phyloP scores from a whole-genome alignment of 345 rosid genomes.

The Capsella bursapastoris region DNA sequence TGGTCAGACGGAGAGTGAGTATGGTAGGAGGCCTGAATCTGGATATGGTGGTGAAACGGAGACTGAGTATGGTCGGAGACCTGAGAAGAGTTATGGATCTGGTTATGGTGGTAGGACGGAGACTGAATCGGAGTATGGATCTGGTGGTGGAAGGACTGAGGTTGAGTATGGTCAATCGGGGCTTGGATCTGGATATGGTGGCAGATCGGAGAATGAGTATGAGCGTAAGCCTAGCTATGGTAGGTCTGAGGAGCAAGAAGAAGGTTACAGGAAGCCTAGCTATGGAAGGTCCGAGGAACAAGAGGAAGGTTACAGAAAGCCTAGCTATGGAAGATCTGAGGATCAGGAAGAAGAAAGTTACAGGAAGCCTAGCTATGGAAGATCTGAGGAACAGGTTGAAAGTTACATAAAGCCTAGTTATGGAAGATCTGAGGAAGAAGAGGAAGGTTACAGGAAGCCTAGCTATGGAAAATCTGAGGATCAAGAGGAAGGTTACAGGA shows the following conservation, averaged over 20 bases:
- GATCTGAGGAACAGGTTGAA: conserved; percentile 49
- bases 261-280: conserved; percentile 36
- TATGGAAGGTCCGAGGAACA: conserved; percentile 48
- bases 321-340: conserved; percentile 25
- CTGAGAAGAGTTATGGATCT: conserved; percentile 50
- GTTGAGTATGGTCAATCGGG: conserved; percentile 42
- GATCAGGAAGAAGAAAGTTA: conserved; percentile 27
- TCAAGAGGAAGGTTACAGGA: conserved; percentile 42
- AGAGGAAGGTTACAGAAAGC: conserved; percentile 39
- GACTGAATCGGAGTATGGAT: conserved; percentile 41
- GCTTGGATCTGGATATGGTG: conserved; percentile 31
- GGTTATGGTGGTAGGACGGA: conserved; percentile 45
- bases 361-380: conserved; percentile 42
- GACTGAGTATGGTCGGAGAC: conserved; percentile 48
- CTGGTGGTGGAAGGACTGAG: conserved; percentile 41
- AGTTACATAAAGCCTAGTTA: conserved; percentile 47
- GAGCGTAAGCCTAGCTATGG: conserved; percentile 38
- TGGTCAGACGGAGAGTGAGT: conserved; percentile 44
- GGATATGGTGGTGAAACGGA: conserved; percentile 43
- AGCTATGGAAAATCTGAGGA: conserved; percentile 51
- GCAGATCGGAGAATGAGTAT: conserved; percentile 38
- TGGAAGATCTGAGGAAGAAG: conserved; percentile 38
- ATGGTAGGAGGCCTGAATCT: conserved; percentile 45
- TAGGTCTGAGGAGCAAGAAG: conserved; percentile 25
- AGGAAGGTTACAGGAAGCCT: conserved; percentile 19